phyloP scores from a whole-genome alignment of 1,284 basidiomycete genomes.

The Mixia osmundae region DNA sequence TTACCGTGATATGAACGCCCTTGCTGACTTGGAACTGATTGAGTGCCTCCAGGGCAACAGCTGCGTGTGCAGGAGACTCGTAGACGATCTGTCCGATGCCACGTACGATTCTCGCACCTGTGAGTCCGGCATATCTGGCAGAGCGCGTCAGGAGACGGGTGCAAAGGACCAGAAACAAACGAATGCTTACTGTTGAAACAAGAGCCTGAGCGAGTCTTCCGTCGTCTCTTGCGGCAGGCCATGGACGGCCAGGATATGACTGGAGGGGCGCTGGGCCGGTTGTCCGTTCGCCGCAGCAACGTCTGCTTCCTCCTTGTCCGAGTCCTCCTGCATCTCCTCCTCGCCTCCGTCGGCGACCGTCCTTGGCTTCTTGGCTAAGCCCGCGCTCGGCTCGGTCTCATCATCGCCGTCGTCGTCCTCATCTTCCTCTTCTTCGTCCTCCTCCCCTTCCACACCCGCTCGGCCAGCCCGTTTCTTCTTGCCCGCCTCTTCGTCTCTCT shows the following conservation, averaged over 20 bases:
- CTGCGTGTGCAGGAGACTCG: constrained; percentile 44
- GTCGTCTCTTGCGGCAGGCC: constrained; percentile 27
- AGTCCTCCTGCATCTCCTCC: constrained; percentile 13
- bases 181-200: constrained; percentile 56
- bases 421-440: constrained; percentile 5
- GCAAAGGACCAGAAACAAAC: neutral
- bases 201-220: constrained; percentile 47
- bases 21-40: constrained; percentile 57
- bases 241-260: constrained; percentile 8
- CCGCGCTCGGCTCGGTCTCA: neutral
- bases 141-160: neutral
- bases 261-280: constrained; percentile 5
- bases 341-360: neutral
- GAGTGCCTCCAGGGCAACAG: constrained; percentile 47
- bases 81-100: constrained; percentile 45
- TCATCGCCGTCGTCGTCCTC: constrained; percentile 10
- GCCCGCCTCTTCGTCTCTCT: constrained; percentile 10
- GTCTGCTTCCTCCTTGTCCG: constrained; percentile 12
- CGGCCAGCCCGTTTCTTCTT: constrained; percentile 10
- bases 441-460: constrained; percentile 10
- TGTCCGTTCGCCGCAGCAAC: constrained; percentile 1
- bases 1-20: constrained; percentile 51
- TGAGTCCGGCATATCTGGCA: neutral
- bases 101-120: neutral
- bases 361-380: neutral